Base-by-base conservation (phyloP, 192 early-diverging fungal species). In the Coemansia sp. region DNA sequence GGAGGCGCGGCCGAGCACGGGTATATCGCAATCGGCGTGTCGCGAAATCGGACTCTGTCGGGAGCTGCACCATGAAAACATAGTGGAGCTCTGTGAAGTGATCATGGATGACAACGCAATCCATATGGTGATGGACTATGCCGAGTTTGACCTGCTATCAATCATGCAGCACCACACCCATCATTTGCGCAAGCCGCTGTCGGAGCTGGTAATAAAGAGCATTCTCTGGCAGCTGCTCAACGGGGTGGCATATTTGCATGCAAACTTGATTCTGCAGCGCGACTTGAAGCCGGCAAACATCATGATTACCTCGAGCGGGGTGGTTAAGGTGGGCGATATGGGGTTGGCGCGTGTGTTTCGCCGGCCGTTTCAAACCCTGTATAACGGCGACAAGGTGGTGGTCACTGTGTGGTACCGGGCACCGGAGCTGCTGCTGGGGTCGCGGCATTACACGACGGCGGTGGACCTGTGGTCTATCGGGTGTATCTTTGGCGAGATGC, bases 341-440 rank as follows among this genome's bases (percentile, higher is more conserved):
- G 94, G 94, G 26, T 67, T 98, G 39, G 93, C 95, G 3, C 78
- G 93, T 11, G 65, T 85, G 30, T 93, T 88, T 51, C 78, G 84
- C 29, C 66, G 80, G 19, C 90, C 93, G 14, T 58, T 85, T 13
- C 77, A 83, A 41, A 85, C 90, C 0, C 75, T 95, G 57, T 94
- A 89, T 29, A 90, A 82, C 20, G 85, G 85, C 1, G 94, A 87
- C 53, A 87, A 87, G 53, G 85, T 89, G 1, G 87, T 98, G 18
- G 94, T 98, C 5, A 98, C 95, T 0, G 84, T 96, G 28, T 98
- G 95, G 95, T 98, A 98, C 72, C 84, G 95, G 8, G 86, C 93
- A 1, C 95, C 95, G 0, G 93, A 96, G 60, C 62, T 98, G 18
- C 65, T 98, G 25, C 75, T 96, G 1, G 93, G 95, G 9, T 85